Evolutionary conservation across 73 alveolate species (phyloP), one percentile per base, ranked within the genome.

Genomic region (Paramecium pentaurelia): DNA sequence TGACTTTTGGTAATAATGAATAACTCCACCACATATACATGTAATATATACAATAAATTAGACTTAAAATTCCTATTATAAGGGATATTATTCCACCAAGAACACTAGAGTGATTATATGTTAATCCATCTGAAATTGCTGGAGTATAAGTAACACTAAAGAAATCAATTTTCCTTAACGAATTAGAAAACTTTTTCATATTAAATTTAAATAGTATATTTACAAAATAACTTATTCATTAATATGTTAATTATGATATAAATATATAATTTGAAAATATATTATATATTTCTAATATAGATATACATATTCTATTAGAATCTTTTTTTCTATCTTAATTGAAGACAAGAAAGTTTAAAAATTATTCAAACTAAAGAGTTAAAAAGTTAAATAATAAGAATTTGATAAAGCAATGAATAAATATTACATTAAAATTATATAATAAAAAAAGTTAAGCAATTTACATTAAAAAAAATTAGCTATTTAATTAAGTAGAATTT

Each of bases 91-190:
- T 18, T 11, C 87, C 60, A 3, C 87, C 87, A 1, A 73, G 6
- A 36, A 73, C 9, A 73, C 60, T 37, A 14, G 58, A 37, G 4
- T 73, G 87, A 37, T 73, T 37, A 44, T 37, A 73, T 3, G 40
- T 37, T 4, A 37, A 36, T 34, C 60, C 32, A 36, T 73, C 87
- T 30, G 58, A 37, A 2, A 73, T 73, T 10, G 87, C 87, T 36
- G 64, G 87, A 73, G 87, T 30, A 22, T 37, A 73, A 7, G 87
- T 34, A 40, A 73, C 87, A 37, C 87, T 73, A 38, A 73, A 73
- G 12, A 73, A 37, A 40, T 73, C 87, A 0, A 32, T n/a, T 4
- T 34, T 73, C 40, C 60, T 20, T n/a, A 64, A 7, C 25, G 10
- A 64, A 14, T 34, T 34, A 32, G 84, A 32, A 2, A 64, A 8